Evolutionary conservation across 2,329 filamentous ascomycete species (phyloP).

Genomic region (Penicillium fuscoglaucum): DNA sequence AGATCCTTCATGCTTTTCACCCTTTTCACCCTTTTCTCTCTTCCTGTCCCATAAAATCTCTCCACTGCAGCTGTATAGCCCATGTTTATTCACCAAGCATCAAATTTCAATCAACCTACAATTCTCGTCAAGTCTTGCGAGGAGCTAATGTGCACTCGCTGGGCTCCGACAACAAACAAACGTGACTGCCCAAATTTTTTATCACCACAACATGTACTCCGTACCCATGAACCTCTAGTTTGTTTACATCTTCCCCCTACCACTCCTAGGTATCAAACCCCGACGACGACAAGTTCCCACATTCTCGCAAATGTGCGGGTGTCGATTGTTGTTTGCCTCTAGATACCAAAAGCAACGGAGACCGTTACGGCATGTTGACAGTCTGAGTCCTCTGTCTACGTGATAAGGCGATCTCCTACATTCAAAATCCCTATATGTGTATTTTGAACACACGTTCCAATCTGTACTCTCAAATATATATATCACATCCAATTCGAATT

Average conservation of each 20-base stretch:
- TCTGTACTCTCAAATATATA: neutral
- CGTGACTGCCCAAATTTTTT: neutral
- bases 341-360: constrained; percentile 20
- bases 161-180: neutral
- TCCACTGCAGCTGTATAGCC: neutral
- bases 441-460: neutral
- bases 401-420: constrained; percentile 23
- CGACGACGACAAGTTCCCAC: constrained; percentile 25
- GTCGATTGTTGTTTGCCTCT: constrained; percentile 26
- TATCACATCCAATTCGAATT: constrained; percentile 40
- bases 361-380: constrained; percentile 20
- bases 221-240: neutral
- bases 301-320: constrained; percentile 20
- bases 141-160: neutral
- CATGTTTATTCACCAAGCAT: no score
- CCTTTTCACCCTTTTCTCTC: no score
- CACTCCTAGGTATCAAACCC: constrained; percentile 18
- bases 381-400: constrained; percentile 18
- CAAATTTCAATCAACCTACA: neutral
- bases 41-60: no score
- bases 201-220: neutral
- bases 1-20: no score
- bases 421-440: neutral
- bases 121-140: neutral
- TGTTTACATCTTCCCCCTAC: neutral